A percentile compares a stretch with the other conserved stretches of the same genome.
Conservation (phyloP, 2,329 filamentous ascomycete genomes). For the Raffaelea albimanens region DNA sequence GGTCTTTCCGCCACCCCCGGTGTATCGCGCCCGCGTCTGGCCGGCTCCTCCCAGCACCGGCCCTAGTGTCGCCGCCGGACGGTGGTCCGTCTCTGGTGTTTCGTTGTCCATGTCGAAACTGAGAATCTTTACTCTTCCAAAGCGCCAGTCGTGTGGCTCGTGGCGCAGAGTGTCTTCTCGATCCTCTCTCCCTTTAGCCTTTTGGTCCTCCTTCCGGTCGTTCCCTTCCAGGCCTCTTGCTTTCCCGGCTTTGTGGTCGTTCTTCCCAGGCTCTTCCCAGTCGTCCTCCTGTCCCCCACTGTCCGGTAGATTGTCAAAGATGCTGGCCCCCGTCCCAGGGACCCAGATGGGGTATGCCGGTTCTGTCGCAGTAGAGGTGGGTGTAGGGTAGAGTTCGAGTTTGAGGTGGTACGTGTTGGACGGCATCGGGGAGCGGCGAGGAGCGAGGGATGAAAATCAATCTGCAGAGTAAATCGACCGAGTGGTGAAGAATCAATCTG, state of each 20-base stretch:
- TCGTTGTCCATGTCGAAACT: slow-evolving; percentile 59
- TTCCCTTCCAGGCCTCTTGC: not conserved
- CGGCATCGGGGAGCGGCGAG: not conserved
- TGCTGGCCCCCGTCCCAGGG: slow-evolving; percentile 34
- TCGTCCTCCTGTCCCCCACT: no score
- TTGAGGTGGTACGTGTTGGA: slow-evolving; percentile 53
- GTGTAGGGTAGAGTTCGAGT: slow-evolving; percentile 51
- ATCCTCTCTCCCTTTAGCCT: no score
- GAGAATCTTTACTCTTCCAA: slow-evolving; percentile 68
- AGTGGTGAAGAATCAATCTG: no score
- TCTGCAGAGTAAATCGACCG: no score
- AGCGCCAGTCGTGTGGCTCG: slow-evolving; percentile 61
- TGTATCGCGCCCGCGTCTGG: slow-evolving; percentile 71
- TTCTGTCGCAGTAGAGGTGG: slow-evolving; percentile 8
- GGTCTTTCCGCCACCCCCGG: slow-evolving; percentile 57
- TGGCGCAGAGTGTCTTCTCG: slow-evolving; percentile 14
- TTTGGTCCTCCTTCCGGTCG: no score
- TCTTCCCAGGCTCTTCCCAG: no score
- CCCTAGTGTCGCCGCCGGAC: slow-evolving; percentile 31
- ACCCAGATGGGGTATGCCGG: slow-evolving; percentile 31
- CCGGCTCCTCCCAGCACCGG: slow-evolving; percentile 50
- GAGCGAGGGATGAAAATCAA: no score
- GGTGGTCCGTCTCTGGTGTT: slow-evolving; percentile 13
- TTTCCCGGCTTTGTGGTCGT: slow-evolving; percentile 24
- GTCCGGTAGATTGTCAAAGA: slow-evolving; percentile 49